Percentiles rank a stretch among this genome's conserved stretches.
phyloP scores from a whole-genome alignment of 352 stramenopile species.

The Aphanomyces invadans region DNA sequence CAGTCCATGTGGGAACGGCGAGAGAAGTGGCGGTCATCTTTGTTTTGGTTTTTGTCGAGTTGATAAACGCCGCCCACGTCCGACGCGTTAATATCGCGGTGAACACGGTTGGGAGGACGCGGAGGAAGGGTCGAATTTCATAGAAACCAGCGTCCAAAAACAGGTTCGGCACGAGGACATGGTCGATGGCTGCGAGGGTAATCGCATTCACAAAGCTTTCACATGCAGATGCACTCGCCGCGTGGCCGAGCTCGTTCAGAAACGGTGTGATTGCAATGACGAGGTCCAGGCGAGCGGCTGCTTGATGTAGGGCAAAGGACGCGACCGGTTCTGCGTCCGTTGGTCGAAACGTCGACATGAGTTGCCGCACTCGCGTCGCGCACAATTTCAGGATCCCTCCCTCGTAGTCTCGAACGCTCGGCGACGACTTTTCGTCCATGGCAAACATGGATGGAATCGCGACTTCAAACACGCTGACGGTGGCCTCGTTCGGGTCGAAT shows the following conservation, averaged over 20 bases:
- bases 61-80: not conserved
- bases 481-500: slow-evolving; percentile 28
- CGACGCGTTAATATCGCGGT: not conserved
- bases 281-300: not conserved
- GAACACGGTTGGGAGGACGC: slow-evolving; percentile 37
- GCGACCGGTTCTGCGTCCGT: not conserved
- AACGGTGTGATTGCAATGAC: slow-evolving; percentile 6
- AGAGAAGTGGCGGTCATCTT: too few species aligned
- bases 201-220: slow-evolving; percentile 33
- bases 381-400: slow-evolving; percentile 71
- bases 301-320: slow-evolving; percentile 9
- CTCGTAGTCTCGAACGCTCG: slow-evolving; percentile 18
- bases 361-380: slow-evolving; percentile 22
- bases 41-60: not conserved
- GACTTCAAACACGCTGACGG: slow-evolving; percentile 38
- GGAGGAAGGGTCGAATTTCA: slow-evolving; percentile 51
- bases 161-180: slow-evolving; percentile 34
- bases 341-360: not conserved
- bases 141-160: slow-evolving; percentile 73
- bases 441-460: slow-evolving; percentile 37
- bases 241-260: slow-evolving; percentile 24
- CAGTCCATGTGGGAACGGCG: too few species aligned
- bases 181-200: slow-evolving; percentile 17
- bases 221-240: slow-evolving; percentile 35
- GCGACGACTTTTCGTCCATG: slow-evolving; percentile 27